Conservation (phyloP, 192 early-diverging fungal species). For the Coemansia sp. region DNA sequence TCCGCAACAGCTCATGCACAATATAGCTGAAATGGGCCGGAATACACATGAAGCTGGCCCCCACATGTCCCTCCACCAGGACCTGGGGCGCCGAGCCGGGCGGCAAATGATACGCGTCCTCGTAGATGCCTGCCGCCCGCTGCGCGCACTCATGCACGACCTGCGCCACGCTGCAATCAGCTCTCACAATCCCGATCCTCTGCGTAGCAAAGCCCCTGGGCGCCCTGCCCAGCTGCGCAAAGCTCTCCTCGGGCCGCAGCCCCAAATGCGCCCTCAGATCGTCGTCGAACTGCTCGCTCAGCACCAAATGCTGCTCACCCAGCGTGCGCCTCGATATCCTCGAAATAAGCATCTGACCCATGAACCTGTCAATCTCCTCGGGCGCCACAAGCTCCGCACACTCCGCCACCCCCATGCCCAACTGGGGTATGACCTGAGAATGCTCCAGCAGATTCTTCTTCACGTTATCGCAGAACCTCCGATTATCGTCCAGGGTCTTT, state of each 20-base stretch:
- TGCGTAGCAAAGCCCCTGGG: slow-evolving; percentile 57
- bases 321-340: slow-evolving; percentile 88
- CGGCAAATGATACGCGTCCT: slow-evolving; percentile 39
- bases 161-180: slow-evolving; percentile 47
- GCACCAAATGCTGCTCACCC: slow-evolving; percentile 88
- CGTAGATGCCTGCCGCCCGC: slow-evolving; percentile 45
- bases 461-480: slow-evolving; percentile 73
- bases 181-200: slow-evolving; percentile 50
- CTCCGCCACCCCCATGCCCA: slow-evolving; percentile 85
- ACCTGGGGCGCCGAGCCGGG: slow-evolving; percentile 67
- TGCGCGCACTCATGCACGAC: slow-evolving; percentile 53
- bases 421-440: slow-evolving; percentile 80
- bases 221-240: slow-evolving; percentile 44
- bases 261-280: slow-evolving; percentile 38
- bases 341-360: slow-evolving; percentile 85
- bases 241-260: slow-evolving; percentile 19
- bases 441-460: slow-evolving; percentile 74
- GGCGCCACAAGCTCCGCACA: slow-evolving; percentile 66
- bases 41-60: slow-evolving; percentile 86
- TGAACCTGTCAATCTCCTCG: slow-evolving; percentile 74
- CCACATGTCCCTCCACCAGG: slow-evolving; percentile 66
- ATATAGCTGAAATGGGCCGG: slow-evolving; percentile 95
- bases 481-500: slow-evolving; percentile 78
- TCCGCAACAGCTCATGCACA: slow-evolving; percentile 86
- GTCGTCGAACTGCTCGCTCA: slow-evolving; percentile 63